Evolutionary conservation across 1,284 basidiomycete species (phyloP).

Genomic region (Melampsora abietis-canadensis): DNA sequence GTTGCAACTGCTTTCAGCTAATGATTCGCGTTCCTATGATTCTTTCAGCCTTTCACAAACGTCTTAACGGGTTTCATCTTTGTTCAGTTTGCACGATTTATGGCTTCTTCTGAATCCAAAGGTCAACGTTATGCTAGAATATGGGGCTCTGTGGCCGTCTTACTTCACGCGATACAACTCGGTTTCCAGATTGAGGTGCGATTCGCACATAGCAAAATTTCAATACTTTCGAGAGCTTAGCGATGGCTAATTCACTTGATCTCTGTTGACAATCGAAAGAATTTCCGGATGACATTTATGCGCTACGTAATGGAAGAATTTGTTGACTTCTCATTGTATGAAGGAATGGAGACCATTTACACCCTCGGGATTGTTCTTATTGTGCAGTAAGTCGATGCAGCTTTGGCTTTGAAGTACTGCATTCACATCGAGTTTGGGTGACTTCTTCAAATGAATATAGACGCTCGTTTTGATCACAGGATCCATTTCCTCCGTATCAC

Average conservation of each 20-base stretch:
- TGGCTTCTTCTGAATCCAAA: conserved; percentile 20
- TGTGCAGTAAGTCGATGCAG: conserved; percentile 17
- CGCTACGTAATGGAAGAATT: conserved; percentile 6
- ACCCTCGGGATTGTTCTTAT: conserved; percentile 17
- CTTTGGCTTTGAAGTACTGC: neutral
- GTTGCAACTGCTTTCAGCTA: no score
- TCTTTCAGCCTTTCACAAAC: conserved; percentile 11
- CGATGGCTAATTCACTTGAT: neutral
- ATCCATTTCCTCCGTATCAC: conserved; percentile 27
- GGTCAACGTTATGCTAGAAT: conserved; percentile 10
- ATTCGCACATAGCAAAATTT: neutral
- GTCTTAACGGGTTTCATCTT: conserved; percentile 18
- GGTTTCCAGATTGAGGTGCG: conserved; percentile 16
- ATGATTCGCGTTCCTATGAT: no score
- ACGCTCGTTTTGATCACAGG: neutral
- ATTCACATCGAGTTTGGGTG: no score
- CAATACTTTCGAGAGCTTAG: neutral
- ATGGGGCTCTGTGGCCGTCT: conserved; percentile 13
- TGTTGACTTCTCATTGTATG: conserved; percentile 26
- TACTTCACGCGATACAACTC: conserved; percentile 5
- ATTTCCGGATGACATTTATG: conserved; percentile 14
- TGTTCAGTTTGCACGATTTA: conserved; percentile 16
- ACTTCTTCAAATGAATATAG: neutral
- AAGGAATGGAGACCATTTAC: conserved; percentile 26
- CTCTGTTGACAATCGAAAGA: neutral